Evolutionary conservation across 371 early-diverging fungal species (phyloP), one percentile per base, ranked within the genome.

Genomic region (Cladochytrium tenue): DNA sequence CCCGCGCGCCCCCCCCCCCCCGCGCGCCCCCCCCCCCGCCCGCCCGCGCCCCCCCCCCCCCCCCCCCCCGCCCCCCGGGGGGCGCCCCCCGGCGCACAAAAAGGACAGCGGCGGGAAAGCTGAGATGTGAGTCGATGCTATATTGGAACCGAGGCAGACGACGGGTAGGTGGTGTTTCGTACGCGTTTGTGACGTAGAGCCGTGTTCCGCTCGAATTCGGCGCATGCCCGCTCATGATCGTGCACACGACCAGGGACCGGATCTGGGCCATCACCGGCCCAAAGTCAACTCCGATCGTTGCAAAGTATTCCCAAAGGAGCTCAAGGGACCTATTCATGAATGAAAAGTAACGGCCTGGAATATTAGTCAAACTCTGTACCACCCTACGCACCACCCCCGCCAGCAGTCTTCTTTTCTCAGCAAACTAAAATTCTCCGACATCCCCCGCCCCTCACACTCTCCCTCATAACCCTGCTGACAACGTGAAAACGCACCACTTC

Each of bases 401-500:
- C 7, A 43, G 43, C 20, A 13, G 20, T 20, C 20, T 43, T 20
- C 13, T 13, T 13, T 43, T 43, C 7, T 43, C 7, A 43, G 43
- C 20, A 13, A 7, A 20, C 7, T 13, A 43, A 43, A 13, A 43
- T 13, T 7, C 43, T 43, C 43, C 43, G 13, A 7, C 43, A 43
- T 43, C 43, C 20, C 43, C 20, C 20, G 13, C 43, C 43, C 20
- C n/a, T n/a, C n/a, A n/a, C n/a, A n/a, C n/a, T n/a, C n/a, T n/a
- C n/a, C n/a, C n/a, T n/a, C 50, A 50, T 50, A 50, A 15, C 15
- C 50, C n/a, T 50, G 15, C 13, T 50, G 50, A 15, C 50, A 50
- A 50, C n/a, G n/a, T n/a, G n/a, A n/a, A n/a, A n/a, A n/a, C n/a
- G n/a, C 26, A 72, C 76, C 77, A 76, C 63, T 76, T 74, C 43